Evolutionary conservation across 768 basidiomycete species (phyloP), one percentile per base, ranked within the genome.

Genomic region (Tricholoma sp.): DNA sequence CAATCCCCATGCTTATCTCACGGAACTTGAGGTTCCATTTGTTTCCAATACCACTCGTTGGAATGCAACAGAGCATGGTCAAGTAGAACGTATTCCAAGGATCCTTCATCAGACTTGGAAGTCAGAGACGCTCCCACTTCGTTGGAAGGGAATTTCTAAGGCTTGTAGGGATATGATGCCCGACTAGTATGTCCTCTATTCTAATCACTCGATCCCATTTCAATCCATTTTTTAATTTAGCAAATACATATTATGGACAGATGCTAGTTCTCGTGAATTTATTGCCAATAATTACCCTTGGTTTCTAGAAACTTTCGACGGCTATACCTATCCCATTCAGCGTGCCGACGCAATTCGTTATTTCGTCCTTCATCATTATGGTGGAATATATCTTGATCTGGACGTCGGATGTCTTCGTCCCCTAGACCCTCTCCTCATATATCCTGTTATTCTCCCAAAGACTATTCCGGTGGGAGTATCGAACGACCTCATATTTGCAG

Each of bases 31-130:
- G 67, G 82, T 96, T 9, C 83, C 84, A 61, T 63, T 79, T 43
- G 75, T 79, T 56, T 74, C 78, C 70, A 78, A 79, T 63, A 71
- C 75, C 22, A 78, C 80, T 45, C 81, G 83, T 49, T 84, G 81
- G 80, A 87, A 88, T 66, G 81, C 85, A 22, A 69, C 85, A 4
- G 76, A 82, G 22, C 80, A 84, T 63, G 80, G 77, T 57, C 76
- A 79, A 60, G 74, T 83, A 37, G 90, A 97, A 67, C 83, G 80
- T 62, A 85, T 98, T 35, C 97, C 95, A 3, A 83, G 92, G 52
- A 91, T 99, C 57, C 82, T 99, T 50, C 97, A 99, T 72, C 96
- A 98, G 81, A 98, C 97, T 21, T 99, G 97, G 97, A 97, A 95
- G 78, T 85, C 89, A 9, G 88, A 95, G 55, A 82, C 81, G 0